These are phyloP conservation scores for Abelmoschus esculentus DNA, from an alignment of 345 rosid species.

Conservation along the genomic window DNA sequence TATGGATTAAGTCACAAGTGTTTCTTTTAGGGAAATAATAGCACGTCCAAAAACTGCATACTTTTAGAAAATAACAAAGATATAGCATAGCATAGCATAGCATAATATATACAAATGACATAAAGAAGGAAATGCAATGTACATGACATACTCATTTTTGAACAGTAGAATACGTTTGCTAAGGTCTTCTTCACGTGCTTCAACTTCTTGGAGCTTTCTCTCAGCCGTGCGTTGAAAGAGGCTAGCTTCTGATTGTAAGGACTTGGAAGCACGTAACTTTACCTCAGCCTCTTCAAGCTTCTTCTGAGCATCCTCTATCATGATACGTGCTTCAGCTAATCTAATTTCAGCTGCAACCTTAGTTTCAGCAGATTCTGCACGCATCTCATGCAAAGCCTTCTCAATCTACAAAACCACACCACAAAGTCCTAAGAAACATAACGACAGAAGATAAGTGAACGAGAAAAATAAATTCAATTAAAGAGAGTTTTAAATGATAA, in stretches of 20 bases:
- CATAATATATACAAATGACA: not conserved
- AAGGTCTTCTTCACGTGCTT: slow-evolving; percentile 79
- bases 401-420: slow-evolving; percentile 50
- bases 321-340: slow-evolving; percentile 56
- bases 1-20: not conserved
- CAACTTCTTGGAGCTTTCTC: slow-evolving; percentile 80
- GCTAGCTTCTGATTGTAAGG: slow-evolving; percentile 64
- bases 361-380: slow-evolving; percentile 84
- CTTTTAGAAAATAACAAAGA: not conserved
- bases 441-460: not conserved
- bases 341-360: slow-evolving; percentile 71
- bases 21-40: not conserved
- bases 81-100: too few species aligned
- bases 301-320: slow-evolving; percentile 68
- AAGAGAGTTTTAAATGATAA: not conserved
- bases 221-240: slow-evolving; percentile 65
- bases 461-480: slow-evolving; percentile 2
- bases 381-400: slow-evolving; percentile 94
- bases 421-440: slow-evolving; percentile 5
- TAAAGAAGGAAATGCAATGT: slow-evolving; percentile 3
- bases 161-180: slow-evolving; percentile 46
- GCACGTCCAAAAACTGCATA: not conserved
- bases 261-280: slow-evolving; percentile 59
- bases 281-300: slow-evolving; percentile 58
- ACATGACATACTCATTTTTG: slow-evolving; percentile 62